phyloP scores from a whole-genome alignment of 768 basidiomycete species.

The Trametes cinnabarina region DNA sequence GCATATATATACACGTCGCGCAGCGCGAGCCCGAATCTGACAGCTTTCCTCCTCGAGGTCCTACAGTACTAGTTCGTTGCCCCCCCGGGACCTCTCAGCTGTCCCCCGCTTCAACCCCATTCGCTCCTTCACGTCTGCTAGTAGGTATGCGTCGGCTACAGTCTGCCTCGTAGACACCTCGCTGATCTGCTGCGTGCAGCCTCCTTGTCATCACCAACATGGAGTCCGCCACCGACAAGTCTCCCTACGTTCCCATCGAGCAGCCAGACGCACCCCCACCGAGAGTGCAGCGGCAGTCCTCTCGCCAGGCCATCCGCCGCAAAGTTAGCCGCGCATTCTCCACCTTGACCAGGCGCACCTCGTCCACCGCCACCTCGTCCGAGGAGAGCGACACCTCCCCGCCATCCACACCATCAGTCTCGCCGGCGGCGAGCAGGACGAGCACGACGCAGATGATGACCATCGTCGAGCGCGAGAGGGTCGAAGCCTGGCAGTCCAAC shows the following conservation, averaged over 20 bases:
- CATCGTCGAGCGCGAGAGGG: background rate
- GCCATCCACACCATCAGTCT: background rate
- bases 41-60: too few species aligned
- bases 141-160: background rate
- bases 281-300: background rate
- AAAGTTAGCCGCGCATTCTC: conserved; percentile 4
- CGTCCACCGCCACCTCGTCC: background rate
- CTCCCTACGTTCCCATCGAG: background rate
- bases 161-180: too few species aligned
- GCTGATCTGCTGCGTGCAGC: background rate
- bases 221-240: background rate
- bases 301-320: background rate
- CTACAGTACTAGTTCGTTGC: too few species aligned
- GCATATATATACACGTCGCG: background rate
- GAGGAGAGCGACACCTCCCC: background rate
- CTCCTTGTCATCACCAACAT: background rate
- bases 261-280: background rate
- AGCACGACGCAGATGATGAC: background rate
- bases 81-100: background rate
- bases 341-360: background rate
- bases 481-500: background rate
- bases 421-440: background rate
- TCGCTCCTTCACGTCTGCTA: background rate
- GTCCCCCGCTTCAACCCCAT: background rate
- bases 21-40: background rate